phyloP scores from a whole-genome alignment of 139 green algal species.

The Ettlia oleoabundans region DNA sequence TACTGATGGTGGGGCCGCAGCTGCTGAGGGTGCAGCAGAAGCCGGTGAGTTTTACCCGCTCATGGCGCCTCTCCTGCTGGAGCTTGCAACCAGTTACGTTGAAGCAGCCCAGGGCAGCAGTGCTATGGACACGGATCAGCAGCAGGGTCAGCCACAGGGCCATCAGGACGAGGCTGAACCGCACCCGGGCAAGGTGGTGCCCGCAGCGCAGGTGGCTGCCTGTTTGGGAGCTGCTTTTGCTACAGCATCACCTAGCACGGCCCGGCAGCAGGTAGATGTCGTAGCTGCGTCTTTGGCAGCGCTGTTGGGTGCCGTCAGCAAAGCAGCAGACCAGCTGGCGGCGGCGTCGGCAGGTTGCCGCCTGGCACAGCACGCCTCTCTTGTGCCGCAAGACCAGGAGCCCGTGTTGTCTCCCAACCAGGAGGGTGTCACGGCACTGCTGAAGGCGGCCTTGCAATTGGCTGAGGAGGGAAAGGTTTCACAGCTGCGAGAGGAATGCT shows the following conservation, averaged over 20 bases:
- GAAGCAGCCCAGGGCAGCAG: conserved; percentile 5
- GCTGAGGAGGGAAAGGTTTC: conserved; percentile 21
- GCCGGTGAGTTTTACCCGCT: background rate
- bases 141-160: background rate
- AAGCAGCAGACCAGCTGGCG: conserved; percentile 24
- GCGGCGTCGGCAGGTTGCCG: background rate
- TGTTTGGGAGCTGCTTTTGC: conserved; percentile 23
- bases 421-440: background rate
- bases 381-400: background rate
- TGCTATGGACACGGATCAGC: background rate
- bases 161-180: background rate
- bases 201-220: conserved; percentile 13
- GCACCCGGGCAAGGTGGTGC: conserved; percentile 3
- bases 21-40: background rate
- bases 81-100: conserved; percentile 15
- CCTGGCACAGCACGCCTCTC: conserved; percentile 1
- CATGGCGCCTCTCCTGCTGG: conserved; percentile 31
- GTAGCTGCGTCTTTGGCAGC: background rate
- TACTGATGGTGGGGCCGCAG: background rate
- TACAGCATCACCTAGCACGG: background rate
- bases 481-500: conserved; percentile 31
- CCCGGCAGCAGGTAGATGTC: conserved; percentile 4
- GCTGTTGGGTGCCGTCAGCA: conserved; percentile 23
- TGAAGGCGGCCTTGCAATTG: conserved; percentile 18
- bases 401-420: background rate